Conservation (phyloP, 805 yeast genomes). For the Cyberlindnera saturnus region DNA sequence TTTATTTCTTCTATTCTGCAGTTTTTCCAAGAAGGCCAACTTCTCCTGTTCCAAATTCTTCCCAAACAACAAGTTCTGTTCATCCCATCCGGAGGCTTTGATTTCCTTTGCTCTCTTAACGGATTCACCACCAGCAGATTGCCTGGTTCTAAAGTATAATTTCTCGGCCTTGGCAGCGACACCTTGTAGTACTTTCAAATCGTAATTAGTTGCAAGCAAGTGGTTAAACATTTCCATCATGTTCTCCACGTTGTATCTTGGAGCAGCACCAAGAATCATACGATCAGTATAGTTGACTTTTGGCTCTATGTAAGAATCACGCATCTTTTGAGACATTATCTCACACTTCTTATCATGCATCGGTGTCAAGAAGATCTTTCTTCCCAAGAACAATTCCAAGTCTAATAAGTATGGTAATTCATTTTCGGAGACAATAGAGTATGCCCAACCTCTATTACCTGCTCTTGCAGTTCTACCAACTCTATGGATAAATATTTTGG, state of each 20-base stretch:
- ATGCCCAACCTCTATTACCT: conserved; percentile 97
- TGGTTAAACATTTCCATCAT: conserved; percentile 67
- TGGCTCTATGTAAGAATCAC: conserved; percentile 42
- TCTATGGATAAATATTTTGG: conserved; percentile 92
- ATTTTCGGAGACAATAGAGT: conserved; percentile 74
- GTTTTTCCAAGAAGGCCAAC: conserved; percentile 60
- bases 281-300: conserved; percentile 65
- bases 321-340: conserved; percentile 41
- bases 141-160: conserved; percentile 77
- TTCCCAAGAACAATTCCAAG: conserved; percentile 83
- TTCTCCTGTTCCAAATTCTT: conserved; percentile 70
- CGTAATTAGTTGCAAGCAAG: conserved; percentile 57
- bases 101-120: conserved; percentile 80
- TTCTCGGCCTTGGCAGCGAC: conserved; percentile 87
- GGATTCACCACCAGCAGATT: conserved; percentile 82
- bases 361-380: conserved; percentile 64
- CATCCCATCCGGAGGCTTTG: conserved; percentile 78
- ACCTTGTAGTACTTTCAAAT: conserved; percentile 53
- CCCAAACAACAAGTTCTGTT: conserved; percentile 75
- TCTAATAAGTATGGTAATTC: conserved; percentile 90
- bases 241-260: conserved; percentile 64
- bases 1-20: conserved; percentile 62
- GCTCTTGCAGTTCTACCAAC: conserved; percentile 99
- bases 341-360: conserved; percentile 62
- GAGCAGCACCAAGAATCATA: conserved; percentile 77